Conservation (phyloP, 169 alveolate species). For the Plasmodium falciparum region DNA sequence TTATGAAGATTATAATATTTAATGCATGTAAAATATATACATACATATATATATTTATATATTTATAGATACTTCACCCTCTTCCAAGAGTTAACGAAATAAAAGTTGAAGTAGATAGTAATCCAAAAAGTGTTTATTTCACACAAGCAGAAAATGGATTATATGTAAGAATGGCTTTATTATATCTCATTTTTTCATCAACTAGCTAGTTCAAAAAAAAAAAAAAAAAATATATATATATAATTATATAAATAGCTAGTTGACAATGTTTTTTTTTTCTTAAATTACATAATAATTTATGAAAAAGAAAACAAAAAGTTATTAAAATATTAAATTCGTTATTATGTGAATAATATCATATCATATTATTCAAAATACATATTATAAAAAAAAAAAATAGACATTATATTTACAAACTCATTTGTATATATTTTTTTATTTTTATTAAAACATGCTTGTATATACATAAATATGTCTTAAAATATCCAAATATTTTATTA, state of each 20-base stretch:
- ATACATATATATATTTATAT: neutral
- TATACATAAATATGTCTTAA: too few relatives aligned
- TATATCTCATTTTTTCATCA: conserved; percentile 80
- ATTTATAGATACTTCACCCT: conserved; percentile 86
- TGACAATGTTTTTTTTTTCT: neutral
- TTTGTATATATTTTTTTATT: too few relatives aligned
- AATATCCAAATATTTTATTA: too few relatives aligned
- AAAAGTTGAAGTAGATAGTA: conserved; percentile 82
- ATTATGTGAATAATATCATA: too few relatives aligned
- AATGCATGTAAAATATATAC: neutral
- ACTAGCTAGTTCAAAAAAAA: neutral
- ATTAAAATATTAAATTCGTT: too few relatives aligned
- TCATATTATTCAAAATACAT: too few relatives aligned
- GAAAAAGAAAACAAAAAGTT: too few relatives aligned
- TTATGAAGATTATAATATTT: neutral
- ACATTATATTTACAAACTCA: too few relatives aligned
- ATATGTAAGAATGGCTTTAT: conserved; percentile 90
- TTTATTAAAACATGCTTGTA: too few relatives aligned
- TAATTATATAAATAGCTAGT: neutral
- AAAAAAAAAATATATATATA: neutral
- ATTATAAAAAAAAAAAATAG: too few relatives aligned
- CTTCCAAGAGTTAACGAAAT: conserved; percentile 89
- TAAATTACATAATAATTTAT: too few relatives aligned
- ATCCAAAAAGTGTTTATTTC: conserved; percentile 84
- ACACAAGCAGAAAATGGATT: conserved; percentile 90